Base-by-base conservation (phyloP, 805 yeast genomes). In the Priceomyces fermenticarens region DNA sequence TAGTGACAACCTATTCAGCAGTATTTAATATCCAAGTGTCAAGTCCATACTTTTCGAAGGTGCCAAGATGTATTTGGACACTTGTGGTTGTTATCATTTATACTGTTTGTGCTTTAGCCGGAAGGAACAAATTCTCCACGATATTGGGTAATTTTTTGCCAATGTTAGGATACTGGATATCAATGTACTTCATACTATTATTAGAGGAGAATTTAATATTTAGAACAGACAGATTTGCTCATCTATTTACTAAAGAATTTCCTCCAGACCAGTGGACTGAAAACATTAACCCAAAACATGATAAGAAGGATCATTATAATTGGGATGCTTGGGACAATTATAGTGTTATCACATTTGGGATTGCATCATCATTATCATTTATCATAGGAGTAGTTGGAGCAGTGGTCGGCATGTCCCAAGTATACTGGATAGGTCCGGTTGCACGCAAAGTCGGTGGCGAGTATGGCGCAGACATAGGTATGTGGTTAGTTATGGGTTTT, bases 81-180 rank as follows among this genome's bases (percentile, higher is more conserved):
- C 62, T 86, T 33, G 58, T 77, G 3, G 73, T 83, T 16, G 83
- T 88, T 10, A 75, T 70, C 1, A 64, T 85, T 15, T 85, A 82
- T 53, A 67, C 85, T 46, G 78, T 83, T 3, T 76, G 88, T 57
- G 82, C 95, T 1, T 63, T 87, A 44, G 90, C 77, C 15, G 96
- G 96, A 9, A 73, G 84, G 51, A 66, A 83, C 55, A 81, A 82
- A 51, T 84, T 88, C 57, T 71, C 87, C 42, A 71, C 79, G 2
- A 86, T 88, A 44, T 66, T 88, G 49, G 80, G 88, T 9, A 88
- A 88, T 54, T 88, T 88, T 62, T 67, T 88, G 53, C 96, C 96
- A 8, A 88, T 88, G 96, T 77, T 88, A 43, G 95, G 95, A 2
- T 88, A 88, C 63, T 88, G 96, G 96, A 78, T 86, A 41, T 78